Percentiles rank a stretch among this genome's conserved stretches.
Conservation (phyloP, 139 green algal species). For the Volvox africanus region DNA sequence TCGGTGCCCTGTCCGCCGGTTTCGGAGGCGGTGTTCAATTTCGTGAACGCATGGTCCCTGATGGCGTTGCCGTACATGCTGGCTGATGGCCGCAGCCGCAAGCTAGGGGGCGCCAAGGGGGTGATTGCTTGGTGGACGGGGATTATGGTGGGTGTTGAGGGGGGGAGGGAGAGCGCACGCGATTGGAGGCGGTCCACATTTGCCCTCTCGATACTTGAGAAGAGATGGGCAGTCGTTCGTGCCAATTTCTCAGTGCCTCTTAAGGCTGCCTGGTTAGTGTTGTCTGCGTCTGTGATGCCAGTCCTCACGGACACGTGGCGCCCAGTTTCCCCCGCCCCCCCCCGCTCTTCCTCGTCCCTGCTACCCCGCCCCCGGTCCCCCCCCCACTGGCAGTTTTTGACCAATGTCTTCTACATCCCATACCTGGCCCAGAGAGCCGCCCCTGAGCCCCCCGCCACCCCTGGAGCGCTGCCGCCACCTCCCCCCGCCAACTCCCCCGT, state of each 20-base stretch:
- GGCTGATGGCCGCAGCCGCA: conserved; percentile 64
- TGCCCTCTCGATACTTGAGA: too few relatives aligned
- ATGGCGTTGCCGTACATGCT: conserved; percentile 75
- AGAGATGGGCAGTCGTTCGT: too few relatives aligned
- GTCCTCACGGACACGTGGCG: not conserved
- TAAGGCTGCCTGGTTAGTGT: too few relatives aligned
- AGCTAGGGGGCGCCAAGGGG: conserved; percentile 45
- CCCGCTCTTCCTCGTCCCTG: not conserved
- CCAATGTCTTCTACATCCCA: conserved; percentile 78
- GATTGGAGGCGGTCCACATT: too few relatives aligned
- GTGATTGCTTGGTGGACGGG: conserved; percentile 63
- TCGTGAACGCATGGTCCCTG: conserved; percentile 77
- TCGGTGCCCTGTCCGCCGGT: conserved; percentile 33
- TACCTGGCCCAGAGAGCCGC: conserved; percentile 80
- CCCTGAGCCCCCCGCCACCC: conserved; percentile 57
- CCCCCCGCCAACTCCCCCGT: conserved; percentile 34
- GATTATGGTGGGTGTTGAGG: conserved; percentile 64
- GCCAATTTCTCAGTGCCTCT: too few relatives aligned
- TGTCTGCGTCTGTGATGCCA: too few relatives aligned
- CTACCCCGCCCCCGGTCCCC: not conserved
- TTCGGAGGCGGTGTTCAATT: conserved; percentile 86
- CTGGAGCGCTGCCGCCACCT: not conserved
- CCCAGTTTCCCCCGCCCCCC: not conserved
- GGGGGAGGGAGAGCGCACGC: not conserved
- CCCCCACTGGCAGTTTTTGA: conserved; percentile 40